These are phyloP conservation scores for Penstemon eatonii DNA, from an alignment of 257 asterid genomes.

Conservation along the genomic window DNA sequence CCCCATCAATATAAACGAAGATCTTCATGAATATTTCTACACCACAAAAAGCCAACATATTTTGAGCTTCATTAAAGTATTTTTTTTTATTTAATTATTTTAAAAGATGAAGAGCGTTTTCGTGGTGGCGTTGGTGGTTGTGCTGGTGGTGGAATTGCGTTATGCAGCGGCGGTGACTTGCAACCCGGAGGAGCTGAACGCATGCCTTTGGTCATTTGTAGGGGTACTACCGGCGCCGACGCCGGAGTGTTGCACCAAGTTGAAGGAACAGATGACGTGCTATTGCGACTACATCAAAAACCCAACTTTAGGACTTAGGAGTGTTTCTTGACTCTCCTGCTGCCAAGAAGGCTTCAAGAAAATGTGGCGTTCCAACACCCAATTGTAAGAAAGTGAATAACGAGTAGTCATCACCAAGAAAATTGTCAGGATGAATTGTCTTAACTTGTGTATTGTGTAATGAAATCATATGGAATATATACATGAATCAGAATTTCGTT, in stretches of 20 bases:
- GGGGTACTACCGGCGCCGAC: constrained; percentile 27
- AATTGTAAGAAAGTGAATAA: background rate
- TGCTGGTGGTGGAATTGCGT: constrained; percentile 17
- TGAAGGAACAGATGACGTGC: constrained; percentile 43
- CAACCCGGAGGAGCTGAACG: constrained; percentile 24
- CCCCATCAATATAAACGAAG: too few relatives aligned
- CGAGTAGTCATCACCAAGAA: too few relatives aligned
- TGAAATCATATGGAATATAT: too few relatives aligned
- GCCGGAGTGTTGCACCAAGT: constrained; percentile 30
- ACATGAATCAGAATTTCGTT: too few relatives aligned
- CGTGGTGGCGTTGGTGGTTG: constrained; percentile 13
- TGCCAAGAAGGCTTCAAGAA: constrained; percentile 25
- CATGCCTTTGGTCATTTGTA: constrained; percentile 21
- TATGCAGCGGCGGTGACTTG: constrained; percentile 28
- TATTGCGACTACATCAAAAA: constrained; percentile 35
- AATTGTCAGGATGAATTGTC: too few relatives aligned
- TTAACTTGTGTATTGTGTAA: too few relatives aligned
- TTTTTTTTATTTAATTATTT: too few relatives aligned
- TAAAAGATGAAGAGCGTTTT: constrained; percentile 24
- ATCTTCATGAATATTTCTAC: too few relatives aligned
- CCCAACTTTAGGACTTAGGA: constrained; percentile 13
- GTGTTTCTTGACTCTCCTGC: constrained; percentile 34
- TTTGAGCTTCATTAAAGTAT: too few relatives aligned
- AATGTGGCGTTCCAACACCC: constrained; percentile 31
- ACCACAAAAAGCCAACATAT: too few relatives aligned